Conservation (phyloP, 345 rosid species). For the Boechera retrofracta region DNA sequence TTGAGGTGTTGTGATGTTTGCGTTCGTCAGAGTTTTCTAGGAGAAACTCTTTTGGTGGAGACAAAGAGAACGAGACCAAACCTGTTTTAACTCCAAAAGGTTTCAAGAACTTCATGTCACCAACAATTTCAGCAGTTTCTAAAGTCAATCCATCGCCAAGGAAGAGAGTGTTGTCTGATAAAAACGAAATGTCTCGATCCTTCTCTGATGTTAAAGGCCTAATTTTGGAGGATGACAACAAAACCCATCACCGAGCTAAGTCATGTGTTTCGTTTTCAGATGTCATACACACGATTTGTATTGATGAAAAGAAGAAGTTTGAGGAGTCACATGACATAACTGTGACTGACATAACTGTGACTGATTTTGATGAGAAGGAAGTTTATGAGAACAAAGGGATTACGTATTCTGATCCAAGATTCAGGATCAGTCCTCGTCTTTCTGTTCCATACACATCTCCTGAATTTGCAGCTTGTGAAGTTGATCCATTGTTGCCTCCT, state of each 20-base stretch:
- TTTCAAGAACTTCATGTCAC: conserved; percentile 83
- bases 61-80: conserved; percentile 65
- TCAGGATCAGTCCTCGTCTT: conserved; percentile 50
- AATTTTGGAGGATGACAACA: conserved; percentile 45
- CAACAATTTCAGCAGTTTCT: conserved; percentile 85
- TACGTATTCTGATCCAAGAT: conserved; percentile 57
- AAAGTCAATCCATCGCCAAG: conserved; percentile 73
- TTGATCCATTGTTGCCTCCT: conserved; percentile 58
- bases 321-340: conserved; percentile 45
- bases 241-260: conserved; percentile 42
- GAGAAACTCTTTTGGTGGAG: conserved; percentile 52
- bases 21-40: conserved; percentile 48
- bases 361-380: conserved; percentile 42
- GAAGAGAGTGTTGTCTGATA: conserved; percentile 73
- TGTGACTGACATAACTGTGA: conserved; percentile 48
- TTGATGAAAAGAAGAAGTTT: conserved; percentile 39
- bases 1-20: neutral
- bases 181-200: conserved; percentile 55
- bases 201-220: conserved; percentile 49
- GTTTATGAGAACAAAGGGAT: conserved; percentile 44
- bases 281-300: conserved; percentile 43
- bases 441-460: conserved; percentile 45
- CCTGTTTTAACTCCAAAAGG: conserved; percentile 54
- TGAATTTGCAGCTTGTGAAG: conserved; percentile 64
- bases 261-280: conserved; percentile 57